Base-by-base conservation (phyloP, 495 filamentous ascomycete species). In the Cercophora newfieldiana region DNA sequence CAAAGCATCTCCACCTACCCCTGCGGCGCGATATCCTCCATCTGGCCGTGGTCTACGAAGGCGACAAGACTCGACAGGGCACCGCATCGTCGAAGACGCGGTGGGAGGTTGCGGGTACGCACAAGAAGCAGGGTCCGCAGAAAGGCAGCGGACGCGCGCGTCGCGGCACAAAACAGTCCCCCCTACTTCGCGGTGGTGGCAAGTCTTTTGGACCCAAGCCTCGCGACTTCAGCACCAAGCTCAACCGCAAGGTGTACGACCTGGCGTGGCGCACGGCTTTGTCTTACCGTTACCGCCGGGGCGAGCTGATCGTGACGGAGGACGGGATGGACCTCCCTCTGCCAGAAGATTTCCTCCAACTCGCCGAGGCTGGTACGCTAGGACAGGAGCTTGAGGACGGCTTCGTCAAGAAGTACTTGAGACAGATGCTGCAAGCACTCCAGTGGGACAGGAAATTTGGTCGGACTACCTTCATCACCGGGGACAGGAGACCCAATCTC, bases 231-330 rank as follows among this genome's bases (percentile, higher is more conserved):
- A 86, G 86, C 59, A 93, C 92, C 19, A 85, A 83, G 33, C 82
- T 99, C 64, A 93, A 90, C 57, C 83, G 83, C 69, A 97, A 97
- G 83, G 88, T 97, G 55, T 99, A 99, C 79, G 94, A 97, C 75
- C 79, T 96, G 71, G 96, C 96, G 12, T 98, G 93, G 93, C 87
- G 96, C 72, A 98, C 90, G 33, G 96, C 96, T 1, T 83, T 99
- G 62, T 93, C 90, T 68, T 97, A 96, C 78, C 87, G 96, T 50
- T 98, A 93, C 78, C 80, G 85, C 63, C 88, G 89, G 64, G 94
- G 92, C 19, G 90, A 97, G 81, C 78, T 99, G 75, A 81, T 97
- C 55, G 86, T 98, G 54, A 85, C 95, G 68, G 88, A 93, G 66
- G 88, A 90, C 68, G 81, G 83, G 31, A 83, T 91, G 68, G 87